Evolutionary conservation across 352 stramenopile species (phyloP).

Genomic region (Phytophthora sojae): DNA sequence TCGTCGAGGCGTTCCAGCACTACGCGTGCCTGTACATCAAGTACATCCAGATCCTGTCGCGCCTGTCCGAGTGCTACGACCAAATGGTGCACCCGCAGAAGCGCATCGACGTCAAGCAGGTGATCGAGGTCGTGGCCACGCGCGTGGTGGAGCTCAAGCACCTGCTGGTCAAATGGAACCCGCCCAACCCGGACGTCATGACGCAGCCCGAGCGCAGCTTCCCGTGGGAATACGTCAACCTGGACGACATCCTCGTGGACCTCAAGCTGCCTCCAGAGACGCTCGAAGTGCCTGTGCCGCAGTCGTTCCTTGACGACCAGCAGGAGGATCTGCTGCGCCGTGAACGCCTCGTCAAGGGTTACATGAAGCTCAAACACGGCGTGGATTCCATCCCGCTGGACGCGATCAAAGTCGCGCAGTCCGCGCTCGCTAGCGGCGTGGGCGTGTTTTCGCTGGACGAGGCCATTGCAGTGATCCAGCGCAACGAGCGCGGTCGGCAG

Average conservation of each 20-base stretch:
- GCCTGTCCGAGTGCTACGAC: slow-evolving; percentile 93
- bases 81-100: slow-evolving; percentile 96
- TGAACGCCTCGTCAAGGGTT: slow-evolving; percentile 88
- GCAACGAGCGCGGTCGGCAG: slow-evolving; percentile 92
- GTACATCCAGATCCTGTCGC: slow-evolving; percentile 93
- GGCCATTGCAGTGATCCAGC: slow-evolving; percentile 90
- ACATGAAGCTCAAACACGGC: slow-evolving; percentile 92
- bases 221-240: slow-evolving; percentile 95
- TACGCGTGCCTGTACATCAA: slow-evolving; percentile 96
- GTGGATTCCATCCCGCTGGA: slow-evolving; percentile 72
- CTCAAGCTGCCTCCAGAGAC: slow-evolving; percentile 93
- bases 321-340: slow-evolving; percentile 63
- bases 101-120: slow-evolving; percentile 92
- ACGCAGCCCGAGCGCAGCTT: slow-evolving; percentile 87
- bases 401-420: slow-evolving; percentile 39
- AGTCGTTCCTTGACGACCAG: slow-evolving; percentile 91
- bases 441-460: slow-evolving; percentile 63
- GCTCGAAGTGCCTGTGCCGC: slow-evolving; percentile 90
- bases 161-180: slow-evolving; percentile 95
- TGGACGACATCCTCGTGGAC: slow-evolving; percentile 94
- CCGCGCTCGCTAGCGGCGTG: slow-evolving; percentile 30
- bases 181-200: slow-evolving; percentile 89
- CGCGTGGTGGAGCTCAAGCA: slow-evolving; percentile 91
- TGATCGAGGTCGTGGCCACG: slow-evolving; percentile 93
- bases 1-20: slow-evolving; percentile 93